Conservation (phyloP, 306 rosid species). For the Fagus crenata region DNA sequence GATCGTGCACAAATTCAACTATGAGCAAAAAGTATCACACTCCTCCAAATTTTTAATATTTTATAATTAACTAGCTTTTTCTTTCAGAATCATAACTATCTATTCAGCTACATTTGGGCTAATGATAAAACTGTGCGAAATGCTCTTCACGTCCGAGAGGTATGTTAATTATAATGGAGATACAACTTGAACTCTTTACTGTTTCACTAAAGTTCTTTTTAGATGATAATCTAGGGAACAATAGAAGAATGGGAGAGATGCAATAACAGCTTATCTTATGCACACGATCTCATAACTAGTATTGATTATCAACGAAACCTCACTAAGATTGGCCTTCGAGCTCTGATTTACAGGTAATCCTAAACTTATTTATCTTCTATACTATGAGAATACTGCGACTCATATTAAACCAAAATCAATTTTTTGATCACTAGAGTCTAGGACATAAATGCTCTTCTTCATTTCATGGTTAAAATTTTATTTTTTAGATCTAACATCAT, state of each 20-base stretch:
- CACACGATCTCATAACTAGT: background rate
- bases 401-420: too few species aligned
- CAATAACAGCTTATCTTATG: constrained; percentile 38
- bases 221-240: constrained; percentile 31
- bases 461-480: too few species aligned
- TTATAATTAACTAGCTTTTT: too few species aligned
- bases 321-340: constrained; percentile 27
- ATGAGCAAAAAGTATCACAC: too few species aligned
- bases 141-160: constrained; percentile 41
- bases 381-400: too few species aligned
- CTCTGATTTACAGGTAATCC: constrained; percentile 38
- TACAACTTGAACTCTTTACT: background rate
- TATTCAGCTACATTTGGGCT: constrained; percentile 38
- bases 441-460: too few species aligned
- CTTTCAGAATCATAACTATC: constrained; percentile 29
- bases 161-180: constrained; percentile 5
- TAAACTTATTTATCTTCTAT: too few species aligned
- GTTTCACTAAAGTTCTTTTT: background rate
- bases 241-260: constrained; percentile 37
- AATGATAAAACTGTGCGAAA: constrained; percentile 39
- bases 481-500: too few species aligned
- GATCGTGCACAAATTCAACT: constrained; percentile 1
- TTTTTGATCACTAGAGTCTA: too few species aligned
- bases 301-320: constrained; percentile 31
- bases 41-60: background rate